phyloP scores from a whole-genome alignment of 169 alveolate genomes.

The Blepharisma undulans region DNA sequence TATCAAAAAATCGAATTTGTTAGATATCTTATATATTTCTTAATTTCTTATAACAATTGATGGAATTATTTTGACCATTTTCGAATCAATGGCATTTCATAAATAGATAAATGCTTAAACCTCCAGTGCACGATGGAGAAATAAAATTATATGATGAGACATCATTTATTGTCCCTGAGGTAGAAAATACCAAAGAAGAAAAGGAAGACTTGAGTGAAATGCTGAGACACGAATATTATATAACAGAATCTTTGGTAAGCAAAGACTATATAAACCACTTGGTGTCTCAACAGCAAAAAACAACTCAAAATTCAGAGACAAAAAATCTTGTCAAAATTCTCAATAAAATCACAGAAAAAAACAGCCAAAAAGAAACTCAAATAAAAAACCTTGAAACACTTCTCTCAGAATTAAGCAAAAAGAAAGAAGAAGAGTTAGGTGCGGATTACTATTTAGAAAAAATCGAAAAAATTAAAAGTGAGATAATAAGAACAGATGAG shows the following conservation, averaged over 20 bases:
- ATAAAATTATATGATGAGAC: not conserved
- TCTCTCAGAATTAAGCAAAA: not conserved
- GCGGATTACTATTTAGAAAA: not conserved
- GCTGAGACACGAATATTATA: not conserved
- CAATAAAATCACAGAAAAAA: not conserved
- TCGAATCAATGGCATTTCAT: not conserved
- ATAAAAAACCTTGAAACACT: not conserved
- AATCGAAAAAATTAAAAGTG: not conserved
- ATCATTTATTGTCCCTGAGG: not conserved
- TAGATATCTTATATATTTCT: not conserved
- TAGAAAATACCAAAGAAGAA: not conserved
- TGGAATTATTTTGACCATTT: not conserved
- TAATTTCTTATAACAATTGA: not conserved
- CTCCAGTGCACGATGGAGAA: not conserved
- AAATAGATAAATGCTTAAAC: not conserved
- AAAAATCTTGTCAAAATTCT: not conserved
- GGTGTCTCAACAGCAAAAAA: not conserved
- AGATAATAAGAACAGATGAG: not conserved
- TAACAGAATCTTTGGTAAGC: not conserved
- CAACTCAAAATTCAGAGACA: not conserved
- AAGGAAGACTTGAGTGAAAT: not conserved
- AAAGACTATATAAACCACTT: not conserved
- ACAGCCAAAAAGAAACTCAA: not conserved
- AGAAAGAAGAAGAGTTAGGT: not conserved
- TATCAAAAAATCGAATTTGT: not conserved